Base-by-base conservation (phyloP, 345 rosid genomes). In the Camelina laxa region DNA sequence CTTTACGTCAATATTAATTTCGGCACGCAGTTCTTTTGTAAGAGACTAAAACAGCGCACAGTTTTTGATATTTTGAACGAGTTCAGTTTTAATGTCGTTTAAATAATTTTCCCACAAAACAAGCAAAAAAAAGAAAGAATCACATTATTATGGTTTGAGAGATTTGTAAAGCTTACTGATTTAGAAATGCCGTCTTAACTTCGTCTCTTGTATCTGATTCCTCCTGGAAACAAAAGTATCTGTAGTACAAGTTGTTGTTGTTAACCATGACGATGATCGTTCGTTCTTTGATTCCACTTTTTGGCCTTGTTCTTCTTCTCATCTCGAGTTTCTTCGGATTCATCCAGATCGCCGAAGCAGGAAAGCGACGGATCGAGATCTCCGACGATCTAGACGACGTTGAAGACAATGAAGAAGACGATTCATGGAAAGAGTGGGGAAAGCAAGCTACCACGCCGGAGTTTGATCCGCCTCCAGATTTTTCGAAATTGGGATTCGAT, bases 351-450 rank as follows among this genome's bases (percentile, higher is more conserved):
- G 83, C 75, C 5, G 89, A 75, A 50, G 91, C 88, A 30, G 87
- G 84, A 50, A 75, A 86, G 78, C 82, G 88, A 41, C 82, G 82
- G 81, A 60, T 95, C 76, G 92, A 90, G 83, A 82, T 94, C 70
- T 51, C 89, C 63, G 97, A 95, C 76, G 96, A 95, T 75, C 93
- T 95, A 42, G 86, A 90, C 53, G 97, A 89, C 83, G 88, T 95
- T 1, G 73, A 90, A 19, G 97, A 95, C 80, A 88, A 86, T 7
- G 97, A 92, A 80, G 97, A 95, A 84, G 97, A 95, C 77, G 98
- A 92, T 4, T 79, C 80, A 47, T 95, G 99, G 99, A 90, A 84
- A 78, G 86, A 84, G 56, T 95, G 98, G 99, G 99, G 99, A 11
- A 83, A 82, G 73, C 82, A 70, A 73, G 65, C 86, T 38, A 7